These are phyloP conservation scores for Solanum gandarillasii DNA, from an alignment of 257 asterid species.

Conservation along the genomic window DNA sequence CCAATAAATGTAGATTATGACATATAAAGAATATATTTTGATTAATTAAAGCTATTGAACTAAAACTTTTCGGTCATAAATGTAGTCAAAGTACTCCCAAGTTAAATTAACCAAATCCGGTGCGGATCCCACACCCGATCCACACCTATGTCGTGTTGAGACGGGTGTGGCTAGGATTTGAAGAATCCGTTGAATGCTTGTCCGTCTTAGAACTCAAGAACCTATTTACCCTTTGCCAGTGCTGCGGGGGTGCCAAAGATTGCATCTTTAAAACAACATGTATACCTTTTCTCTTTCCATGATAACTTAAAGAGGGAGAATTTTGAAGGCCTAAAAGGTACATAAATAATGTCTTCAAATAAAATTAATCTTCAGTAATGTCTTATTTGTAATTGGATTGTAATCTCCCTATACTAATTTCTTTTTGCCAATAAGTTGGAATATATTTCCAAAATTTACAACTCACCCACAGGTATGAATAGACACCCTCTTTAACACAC, in stretches of 20 bases:
- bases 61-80: neutral
- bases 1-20: neutral
- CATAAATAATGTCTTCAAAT: neutral
- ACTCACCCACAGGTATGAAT: neutral
- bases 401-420: neutral
- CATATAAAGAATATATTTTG: neutral
- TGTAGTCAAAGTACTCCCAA: neutral
- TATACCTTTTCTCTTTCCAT: neutral
- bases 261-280: neutral
- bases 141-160: neutral
- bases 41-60: neutral
- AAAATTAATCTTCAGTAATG: neutral
- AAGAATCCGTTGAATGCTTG: neutral
- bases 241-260: neutral
- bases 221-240: neutral
- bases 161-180: neutral
- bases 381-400: neutral
- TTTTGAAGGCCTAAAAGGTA: neutral
- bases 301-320: neutral
- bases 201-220: neutral
- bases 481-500: neutral
- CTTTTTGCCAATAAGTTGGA: neutral
- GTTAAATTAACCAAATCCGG: neutral
- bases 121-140: neutral
- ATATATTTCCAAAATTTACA: neutral